phyloP scores from a whole-genome alignment of 2,329 filamentous ascomycete species.

The Gaeumannomyces sp. region DNA sequence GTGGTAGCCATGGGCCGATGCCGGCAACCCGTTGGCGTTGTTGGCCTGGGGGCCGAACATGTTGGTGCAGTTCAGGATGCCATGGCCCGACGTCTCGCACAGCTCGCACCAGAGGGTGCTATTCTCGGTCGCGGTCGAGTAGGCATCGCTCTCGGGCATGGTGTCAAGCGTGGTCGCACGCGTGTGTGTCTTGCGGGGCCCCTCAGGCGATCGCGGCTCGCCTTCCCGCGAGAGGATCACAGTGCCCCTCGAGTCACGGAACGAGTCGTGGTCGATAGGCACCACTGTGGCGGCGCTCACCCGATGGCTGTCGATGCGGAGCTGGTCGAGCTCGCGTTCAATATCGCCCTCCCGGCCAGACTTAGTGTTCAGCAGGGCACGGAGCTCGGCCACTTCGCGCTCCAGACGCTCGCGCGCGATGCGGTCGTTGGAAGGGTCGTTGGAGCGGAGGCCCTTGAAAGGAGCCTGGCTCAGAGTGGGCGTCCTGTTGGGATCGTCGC shows the following conservation, averaged over 20 bases:
- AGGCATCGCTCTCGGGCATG: constrained; percentile 64
- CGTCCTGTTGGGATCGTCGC: constrained; percentile 29
- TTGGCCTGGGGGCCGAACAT: constrained; percentile 58
- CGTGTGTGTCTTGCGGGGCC: constrained; percentile 34
- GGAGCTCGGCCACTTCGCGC: constrained; percentile 72
- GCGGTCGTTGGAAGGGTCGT: constrained; percentile 48
- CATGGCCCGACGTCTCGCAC: constrained; percentile 85
- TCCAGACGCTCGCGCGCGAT: constrained; percentile 65
- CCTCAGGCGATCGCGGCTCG: constrained; percentile 40
- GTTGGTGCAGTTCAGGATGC: constrained; percentile 89
- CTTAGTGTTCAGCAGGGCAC: constrained; percentile 67
- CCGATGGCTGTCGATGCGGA: constrained; percentile 48
- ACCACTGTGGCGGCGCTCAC: constrained; percentile 42
- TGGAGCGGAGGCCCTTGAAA: constrained; percentile 38
- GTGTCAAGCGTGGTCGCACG: constrained; percentile 55
- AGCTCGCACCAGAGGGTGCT: constrained; percentile 88
- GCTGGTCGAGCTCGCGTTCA: constrained; percentile 68
- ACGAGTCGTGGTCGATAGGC: constrained; percentile 37
- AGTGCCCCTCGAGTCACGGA: constrained; percentile 61
- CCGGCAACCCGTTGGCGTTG: constrained; percentile 13
- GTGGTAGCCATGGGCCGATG: neutral
- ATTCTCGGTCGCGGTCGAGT: constrained; percentile 65
- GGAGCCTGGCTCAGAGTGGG: constrained; percentile 29
- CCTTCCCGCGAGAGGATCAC: constrained; percentile 50
- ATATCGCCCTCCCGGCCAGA: constrained; percentile 73